A percentile compares a stretch with the other conserved stretches of the same genome.
Conservation (phyloP, 2,329 filamentous ascomycete species). For the Phaeophleospora eucalypticola region DNA sequence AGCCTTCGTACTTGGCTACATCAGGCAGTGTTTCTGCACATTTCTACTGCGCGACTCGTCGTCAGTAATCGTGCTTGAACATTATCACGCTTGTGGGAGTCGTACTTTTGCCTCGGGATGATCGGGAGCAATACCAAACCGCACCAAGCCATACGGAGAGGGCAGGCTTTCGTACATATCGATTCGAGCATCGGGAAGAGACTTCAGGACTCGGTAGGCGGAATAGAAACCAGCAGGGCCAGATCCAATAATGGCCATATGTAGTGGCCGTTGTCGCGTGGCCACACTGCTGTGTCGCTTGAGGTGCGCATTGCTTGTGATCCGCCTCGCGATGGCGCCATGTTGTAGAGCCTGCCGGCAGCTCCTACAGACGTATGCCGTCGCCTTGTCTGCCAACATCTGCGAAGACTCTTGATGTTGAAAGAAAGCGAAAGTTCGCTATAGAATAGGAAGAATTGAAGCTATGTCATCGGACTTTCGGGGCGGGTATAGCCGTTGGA, state of each 20-base stretch:
- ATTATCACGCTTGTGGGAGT: constrained; percentile 1
- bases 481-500: no score
- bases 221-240: constrained; percentile 96
- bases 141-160: constrained; percentile 85
- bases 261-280: constrained; percentile 47
- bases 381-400: constrained; percentile 1
- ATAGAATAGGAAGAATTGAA: no score
- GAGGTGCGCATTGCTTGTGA: neutral
- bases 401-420: no score
- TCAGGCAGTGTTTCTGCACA: constrained; percentile 92
- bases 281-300: constrained; percentile 25
- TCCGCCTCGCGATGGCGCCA: constrained; percentile 15
- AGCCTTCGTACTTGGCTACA: constrained; percentile 74
- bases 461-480: no score
- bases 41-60: constrained; percentile 56
- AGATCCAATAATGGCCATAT: constrained; percentile 81
- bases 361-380: constrained; percentile 18
- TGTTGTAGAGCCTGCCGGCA: constrained; percentile 15
- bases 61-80: constrained; percentile 18
- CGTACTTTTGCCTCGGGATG: constrained; percentile 94
- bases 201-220: constrained; percentile 76
- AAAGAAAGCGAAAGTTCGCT: no score
- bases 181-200: constrained; percentile 65
- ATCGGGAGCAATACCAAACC: constrained; percentile 95
- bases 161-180: constrained; percentile 97